Evolutionary conservation across 2,329 filamentous ascomycete genomes (phyloP).

Genomic region (Ustulina deusta): DNA sequence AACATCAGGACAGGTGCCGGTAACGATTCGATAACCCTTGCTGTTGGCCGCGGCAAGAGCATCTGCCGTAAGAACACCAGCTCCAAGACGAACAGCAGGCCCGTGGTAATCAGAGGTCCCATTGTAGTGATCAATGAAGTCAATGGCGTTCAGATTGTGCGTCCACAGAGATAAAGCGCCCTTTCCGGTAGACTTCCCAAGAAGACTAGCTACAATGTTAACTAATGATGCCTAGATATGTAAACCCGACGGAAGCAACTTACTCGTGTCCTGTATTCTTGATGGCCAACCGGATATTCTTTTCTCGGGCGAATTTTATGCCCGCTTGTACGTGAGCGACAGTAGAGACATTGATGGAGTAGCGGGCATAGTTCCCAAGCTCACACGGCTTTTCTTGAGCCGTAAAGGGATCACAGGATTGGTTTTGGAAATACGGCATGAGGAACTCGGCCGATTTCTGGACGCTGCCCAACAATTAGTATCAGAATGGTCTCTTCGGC

Average conservation of each 20-base stretch:
- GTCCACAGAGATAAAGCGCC: constrained; percentile 62
- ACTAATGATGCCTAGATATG: background rate
- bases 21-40: constrained; percentile 57
- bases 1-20: constrained; percentile 61
- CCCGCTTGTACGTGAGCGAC: constrained; percentile 38
- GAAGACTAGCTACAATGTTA: constrained; percentile 39
- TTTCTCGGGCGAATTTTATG: constrained; percentile 52
- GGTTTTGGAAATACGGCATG: constrained; percentile 4
- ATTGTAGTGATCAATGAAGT: constrained; percentile 23
- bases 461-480: constrained; percentile 1
- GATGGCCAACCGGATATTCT: constrained; percentile 60
- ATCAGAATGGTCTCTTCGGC: background rate
- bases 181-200: constrained; percentile 64
- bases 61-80: constrained; percentile 61
- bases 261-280: constrained; percentile 63
- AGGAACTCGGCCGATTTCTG: constrained; percentile 5
- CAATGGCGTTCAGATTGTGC: constrained; percentile 58
- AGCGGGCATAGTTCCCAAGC: constrained; percentile 33
- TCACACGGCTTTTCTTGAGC: background rate
- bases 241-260: background rate
- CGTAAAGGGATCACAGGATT: constrained; percentile 22
- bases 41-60: constrained; percentile 53
- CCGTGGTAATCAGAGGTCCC: constrained; percentile 54
- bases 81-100: constrained; percentile 60
- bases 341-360: constrained; percentile 45